Conservation (phyloP, 2,329 filamentous ascomycete species). For the Thielaviopsis musarum region DNA sequence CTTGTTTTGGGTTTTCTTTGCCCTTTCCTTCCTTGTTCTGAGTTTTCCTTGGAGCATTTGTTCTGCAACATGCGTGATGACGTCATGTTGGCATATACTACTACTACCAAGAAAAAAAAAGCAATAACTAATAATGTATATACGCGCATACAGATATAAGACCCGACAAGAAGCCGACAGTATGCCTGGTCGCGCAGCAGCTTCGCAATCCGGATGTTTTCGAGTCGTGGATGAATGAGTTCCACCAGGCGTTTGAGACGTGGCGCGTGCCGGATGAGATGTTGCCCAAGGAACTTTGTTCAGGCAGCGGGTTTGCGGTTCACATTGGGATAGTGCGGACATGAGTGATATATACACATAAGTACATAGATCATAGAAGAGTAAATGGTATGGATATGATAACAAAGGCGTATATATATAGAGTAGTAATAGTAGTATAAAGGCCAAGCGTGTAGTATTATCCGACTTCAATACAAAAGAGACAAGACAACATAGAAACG, state of each 20-base stretch:
- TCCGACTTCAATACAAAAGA: not conserved
- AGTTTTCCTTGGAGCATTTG: not conserved
- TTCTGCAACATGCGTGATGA: not conserved
- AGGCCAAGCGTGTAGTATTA: not conserved
- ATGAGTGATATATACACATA: not conserved
- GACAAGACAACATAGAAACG: not conserved
- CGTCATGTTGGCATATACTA: too few species aligned
- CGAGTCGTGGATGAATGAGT: slow-evolving; percentile 58
- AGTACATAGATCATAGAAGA: too few species aligned
- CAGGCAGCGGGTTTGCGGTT: slow-evolving; percentile 61
- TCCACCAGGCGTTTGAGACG: slow-evolving; percentile 47
- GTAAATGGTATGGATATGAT: not conserved
- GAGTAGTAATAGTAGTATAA: not conserved
- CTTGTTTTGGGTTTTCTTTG: not conserved
- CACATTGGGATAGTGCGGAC: slow-evolving; percentile 53
- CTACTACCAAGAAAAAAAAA: not conserved
- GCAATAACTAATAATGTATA: not conserved
- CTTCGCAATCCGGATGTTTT: slow-evolving; percentile 74
- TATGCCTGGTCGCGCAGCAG: slow-evolving; percentile 80
- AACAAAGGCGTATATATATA: not conserved
- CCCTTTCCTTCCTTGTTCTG: not conserved
- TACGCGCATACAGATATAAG: not conserved
- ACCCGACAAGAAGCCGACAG: slow-evolving; percentile 28
- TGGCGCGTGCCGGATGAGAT: slow-evolving; percentile 58
- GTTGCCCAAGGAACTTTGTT: slow-evolving; percentile 40